Evolutionary conservation across 2,329 filamentous ascomycete species (phyloP).

Genomic region (Fusarium citri): DNA sequence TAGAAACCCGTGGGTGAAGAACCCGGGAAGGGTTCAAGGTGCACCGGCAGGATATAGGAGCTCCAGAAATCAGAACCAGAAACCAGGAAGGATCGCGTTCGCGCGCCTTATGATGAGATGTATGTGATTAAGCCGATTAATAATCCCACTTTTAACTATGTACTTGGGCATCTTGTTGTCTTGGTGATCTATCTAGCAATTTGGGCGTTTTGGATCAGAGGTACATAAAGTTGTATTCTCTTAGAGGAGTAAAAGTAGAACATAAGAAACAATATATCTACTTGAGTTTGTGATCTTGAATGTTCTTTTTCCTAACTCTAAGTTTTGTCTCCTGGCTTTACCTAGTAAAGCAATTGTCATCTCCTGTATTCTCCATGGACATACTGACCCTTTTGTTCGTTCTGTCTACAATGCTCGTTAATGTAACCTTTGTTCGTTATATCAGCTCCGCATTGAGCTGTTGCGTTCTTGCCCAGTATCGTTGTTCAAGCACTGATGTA

Average conservation of each 20-base stretch:
- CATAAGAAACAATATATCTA: background rate
- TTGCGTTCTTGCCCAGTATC: background rate
- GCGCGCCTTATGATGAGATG: conserved; percentile 23
- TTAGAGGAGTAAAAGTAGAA: background rate
- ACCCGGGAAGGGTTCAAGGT: conserved; percentile 1
- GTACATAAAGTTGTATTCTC: background rate
- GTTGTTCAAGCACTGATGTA: background rate
- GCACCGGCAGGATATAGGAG: background rate
- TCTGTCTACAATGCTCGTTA: no score
- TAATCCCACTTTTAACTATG: conserved; percentile 14
- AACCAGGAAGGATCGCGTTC: background rate
- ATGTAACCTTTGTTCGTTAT: background rate
- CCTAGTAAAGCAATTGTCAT: background rate
- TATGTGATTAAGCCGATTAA: conserved; percentile 4
- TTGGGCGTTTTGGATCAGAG: background rate
- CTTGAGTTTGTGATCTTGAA: background rate
- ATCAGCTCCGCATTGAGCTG: background rate
- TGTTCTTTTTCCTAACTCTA: background rate
- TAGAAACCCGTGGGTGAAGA: conserved; percentile 14
- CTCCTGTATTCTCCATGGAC: background rate
- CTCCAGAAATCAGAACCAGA: background rate
- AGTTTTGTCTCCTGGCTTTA: background rate
- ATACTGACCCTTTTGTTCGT: no score
- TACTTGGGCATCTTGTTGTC: background rate
- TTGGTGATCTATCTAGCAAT: background rate